Evolutionary conservation across 2,329 filamentous ascomycete genomes (phyloP).

Genomic region (Xylogone sp.): DNA sequence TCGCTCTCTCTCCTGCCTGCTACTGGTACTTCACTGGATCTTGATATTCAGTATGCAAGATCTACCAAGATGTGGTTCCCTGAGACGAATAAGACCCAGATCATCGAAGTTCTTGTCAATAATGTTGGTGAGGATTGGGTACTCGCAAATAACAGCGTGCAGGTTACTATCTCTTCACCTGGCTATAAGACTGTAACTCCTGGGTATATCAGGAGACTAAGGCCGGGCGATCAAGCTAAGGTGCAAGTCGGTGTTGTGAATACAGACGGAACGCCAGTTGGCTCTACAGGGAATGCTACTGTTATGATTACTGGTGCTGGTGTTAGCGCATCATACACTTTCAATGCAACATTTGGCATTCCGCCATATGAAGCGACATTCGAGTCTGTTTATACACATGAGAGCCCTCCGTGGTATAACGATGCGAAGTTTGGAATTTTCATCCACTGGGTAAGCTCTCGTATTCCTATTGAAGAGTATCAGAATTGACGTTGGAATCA

Average conservation of each 20-base stretch:
- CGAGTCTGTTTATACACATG: slow-evolving; percentile 32
- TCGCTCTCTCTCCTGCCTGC: slow-evolving; percentile 32
- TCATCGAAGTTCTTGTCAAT: slow-evolving; percentile 35
- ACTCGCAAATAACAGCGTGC: slow-evolving; percentile 20
- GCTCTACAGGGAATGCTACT: slow-evolving; percentile 13
- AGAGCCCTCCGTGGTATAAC: slow-evolving; percentile 49
- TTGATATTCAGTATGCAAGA: slow-evolving; percentile 33
- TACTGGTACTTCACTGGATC: slow-evolving; percentile 25
- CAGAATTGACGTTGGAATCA: not conserved
- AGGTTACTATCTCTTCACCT: slow-evolving; percentile 24
- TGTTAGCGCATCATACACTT: slow-evolving; percentile 2
- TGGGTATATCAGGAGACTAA: slow-evolving; percentile 33
- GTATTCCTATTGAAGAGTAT: not conserved
- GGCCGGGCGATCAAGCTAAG: slow-evolving; percentile 37
- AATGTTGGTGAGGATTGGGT: slow-evolving; percentile 27
- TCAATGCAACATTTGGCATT: slow-evolving; percentile 24
- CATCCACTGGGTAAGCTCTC: slow-evolving; percentile 45
- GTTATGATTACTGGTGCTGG: slow-evolving; percentile 11
- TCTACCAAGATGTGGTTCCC: slow-evolving; percentile 39
- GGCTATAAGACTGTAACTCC: slow-evolving; percentile 40
- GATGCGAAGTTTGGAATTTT: slow-evolving; percentile 55
- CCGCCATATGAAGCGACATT: slow-evolving; percentile 29
- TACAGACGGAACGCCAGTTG: slow-evolving; percentile 20
- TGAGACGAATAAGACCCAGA: slow-evolving; percentile 26
- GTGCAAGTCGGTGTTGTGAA: slow-evolving; percentile 27